Base-by-base conservation (phyloP, 2,329 filamentous ascomycete species). In the Nigrospora oryzae region DNA sequence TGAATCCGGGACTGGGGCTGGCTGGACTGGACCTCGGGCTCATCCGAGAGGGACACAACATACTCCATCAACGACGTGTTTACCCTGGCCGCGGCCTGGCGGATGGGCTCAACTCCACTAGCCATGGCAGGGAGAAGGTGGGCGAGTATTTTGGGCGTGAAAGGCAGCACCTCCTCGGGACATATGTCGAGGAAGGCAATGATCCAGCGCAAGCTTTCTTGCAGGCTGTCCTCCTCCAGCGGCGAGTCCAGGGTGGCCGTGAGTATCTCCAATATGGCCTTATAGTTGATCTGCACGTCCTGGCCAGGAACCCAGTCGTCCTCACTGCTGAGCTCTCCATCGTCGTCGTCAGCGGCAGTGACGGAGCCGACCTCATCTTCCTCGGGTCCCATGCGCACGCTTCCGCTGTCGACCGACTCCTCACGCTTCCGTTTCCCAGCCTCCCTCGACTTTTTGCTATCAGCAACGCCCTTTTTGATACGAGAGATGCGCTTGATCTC, bases 261-360 rank as follows among this genome's bases (percentile, higher is more conserved):
- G 36, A 98, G 67, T 44, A 97, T 98, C 54, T 94, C 87, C 40
- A 98, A 69, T 33, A 98, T 95, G 53, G 85, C 88, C 48, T 87
- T 83, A 64, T 95, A 88, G 63, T 97, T 91, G 49, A 98, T 87
- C 47, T 94, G 85, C 8, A 96, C 89, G 63, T 98, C 93, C 65
- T 98, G 93, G 1, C 94, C 93, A 0, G 94, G 94, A 38, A 97
- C 84, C 89, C 91, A 98, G 59, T 97, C 93, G 48, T 90, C 90
- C 55, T 95, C 90, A 38, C 78, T 81, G 49, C 80, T 82, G 14
- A 73, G 67, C 30, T 77, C 77, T 11, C 47, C 47, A 32, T 75
- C 75, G 3, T 76, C 74, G 5, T 81, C 78, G 37, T 73, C 71
- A n/a, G 71, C 70, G 15, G 65, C 67, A 17, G 73, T 71, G 13